These are phyloP conservation scores for Biancaea sappan DNA, from an alignment of 306 rosid genomes.

Conservation along the genomic window DNA sequence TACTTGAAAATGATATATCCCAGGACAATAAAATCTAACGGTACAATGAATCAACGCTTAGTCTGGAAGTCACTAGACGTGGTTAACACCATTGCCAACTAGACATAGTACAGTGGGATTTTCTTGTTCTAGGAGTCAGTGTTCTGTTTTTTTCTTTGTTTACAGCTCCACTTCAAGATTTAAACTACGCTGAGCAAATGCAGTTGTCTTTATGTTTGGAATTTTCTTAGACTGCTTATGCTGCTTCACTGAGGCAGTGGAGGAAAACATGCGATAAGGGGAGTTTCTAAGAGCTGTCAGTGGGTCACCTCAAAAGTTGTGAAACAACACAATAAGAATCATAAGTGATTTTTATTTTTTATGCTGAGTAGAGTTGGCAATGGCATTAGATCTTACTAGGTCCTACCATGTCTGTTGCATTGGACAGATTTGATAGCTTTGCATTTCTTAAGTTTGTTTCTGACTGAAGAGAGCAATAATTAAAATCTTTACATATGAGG, in stretches of 20 bases:
- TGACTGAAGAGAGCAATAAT: background rate
- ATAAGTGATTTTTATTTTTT: background rate
- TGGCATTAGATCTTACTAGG: background rate
- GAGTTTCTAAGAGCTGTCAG: background rate
- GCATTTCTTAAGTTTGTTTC: background rate
- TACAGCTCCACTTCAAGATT: background rate
- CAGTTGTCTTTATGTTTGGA: slow-evolving; percentile 3
- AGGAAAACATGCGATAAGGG: background rate
- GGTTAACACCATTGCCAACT: background rate
- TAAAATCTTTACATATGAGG: background rate
- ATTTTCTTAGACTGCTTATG: background rate
- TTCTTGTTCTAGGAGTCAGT: background rate
- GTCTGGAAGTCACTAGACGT: background rate
- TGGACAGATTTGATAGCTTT: slow-evolving; percentile 1
- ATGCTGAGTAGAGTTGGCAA: background rate
- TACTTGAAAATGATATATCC: background rate
- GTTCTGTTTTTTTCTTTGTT: background rate
- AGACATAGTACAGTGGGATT: background rate
- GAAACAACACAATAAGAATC: background rate
- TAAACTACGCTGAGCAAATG: background rate
- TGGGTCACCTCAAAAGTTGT: background rate
- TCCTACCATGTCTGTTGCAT: background rate
- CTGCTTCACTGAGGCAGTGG: slow-evolving; percentile 7
- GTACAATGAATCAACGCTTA: background rate
- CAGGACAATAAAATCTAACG: background rate